These are phyloP conservation scores for Fallopia convolvulus DNA, from an alignment of 148 eudicot species.

Conservation along the genomic window DNA sequence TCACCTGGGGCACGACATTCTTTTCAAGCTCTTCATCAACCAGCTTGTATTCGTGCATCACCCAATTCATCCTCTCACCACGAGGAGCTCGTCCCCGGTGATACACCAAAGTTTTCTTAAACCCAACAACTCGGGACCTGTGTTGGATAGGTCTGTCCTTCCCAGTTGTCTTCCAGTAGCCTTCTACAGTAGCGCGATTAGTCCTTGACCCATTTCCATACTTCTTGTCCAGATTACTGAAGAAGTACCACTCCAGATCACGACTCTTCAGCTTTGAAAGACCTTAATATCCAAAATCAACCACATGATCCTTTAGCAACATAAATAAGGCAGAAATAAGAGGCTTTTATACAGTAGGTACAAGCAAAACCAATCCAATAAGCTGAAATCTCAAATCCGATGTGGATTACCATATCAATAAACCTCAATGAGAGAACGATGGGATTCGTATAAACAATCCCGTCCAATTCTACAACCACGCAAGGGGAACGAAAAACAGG, in stretches of 20 bases:
- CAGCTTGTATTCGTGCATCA: slow-evolving; percentile 92
- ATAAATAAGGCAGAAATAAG: not conserved
- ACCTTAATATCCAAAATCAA: slow-evolving; percentile 30
- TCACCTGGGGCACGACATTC: slow-evolving; percentile 58
- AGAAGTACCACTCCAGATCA: slow-evolving; percentile 93
- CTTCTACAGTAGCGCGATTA: slow-evolving; percentile 76
- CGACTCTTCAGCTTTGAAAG: slow-evolving; percentile 71
- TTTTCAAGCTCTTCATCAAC: slow-evolving; percentile 57
- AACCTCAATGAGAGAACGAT: not conserved
- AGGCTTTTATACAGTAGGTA: not conserved
- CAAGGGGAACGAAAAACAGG: not conserved
- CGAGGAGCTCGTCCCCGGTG: slow-evolving; percentile 88
- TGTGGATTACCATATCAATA: not conserved
- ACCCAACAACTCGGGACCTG: slow-evolving; percentile 44
- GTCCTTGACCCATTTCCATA: slow-evolving; percentile 79
- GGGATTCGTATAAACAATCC: not conserved
- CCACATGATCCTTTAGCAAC: not conserved
- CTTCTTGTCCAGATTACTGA: slow-evolving; percentile 74
- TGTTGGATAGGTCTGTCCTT: slow-evolving; percentile 59
- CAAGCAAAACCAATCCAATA: not conserved
- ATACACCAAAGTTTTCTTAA: slow-evolving; percentile 89
- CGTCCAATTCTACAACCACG: not conserved
- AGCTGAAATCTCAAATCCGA: not conserved
- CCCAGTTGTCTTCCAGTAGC: slow-evolving; percentile 92
- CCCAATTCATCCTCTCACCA: slow-evolving; percentile 89